Base-by-base conservation (phyloP, 2,329 filamentous ascomycete species). In the Xylaria sp. region DNA sequence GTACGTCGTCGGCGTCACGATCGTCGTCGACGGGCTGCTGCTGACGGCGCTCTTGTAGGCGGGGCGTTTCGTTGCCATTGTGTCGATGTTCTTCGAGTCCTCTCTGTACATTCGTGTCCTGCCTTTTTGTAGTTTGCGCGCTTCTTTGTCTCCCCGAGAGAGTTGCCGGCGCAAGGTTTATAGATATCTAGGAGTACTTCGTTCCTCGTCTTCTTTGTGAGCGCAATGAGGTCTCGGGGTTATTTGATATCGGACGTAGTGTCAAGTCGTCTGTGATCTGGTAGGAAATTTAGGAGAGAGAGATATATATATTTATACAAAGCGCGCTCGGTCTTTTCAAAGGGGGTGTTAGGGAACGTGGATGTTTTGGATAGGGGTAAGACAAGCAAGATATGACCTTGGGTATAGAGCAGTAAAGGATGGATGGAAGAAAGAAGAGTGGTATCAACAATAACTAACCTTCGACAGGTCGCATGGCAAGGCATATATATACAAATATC, bases 1-100 rank as follows among this genome's bases (percentile, higher is more conserved):
- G 81, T 81, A 86, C 29, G 53, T 53, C 6, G n/a, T 66, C 17
- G 61, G 45, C 17, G 61, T n/a, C n/a, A n/a, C n/a, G n/a, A n/a
- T n/a, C n/a, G n/a, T 66, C 22, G 55, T 51, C 17, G 58, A 20
- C 1, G 66, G 31, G n/a, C 68, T 53, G 13, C 66, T 31, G 60
- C 53, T 50, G 27, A 67, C 61, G 63, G 56, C 57, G 31, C 45
- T 50, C 53, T 73, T 75, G 68, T 49, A 69, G 39, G 68, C 68
- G 50, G 75, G 75, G 63, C 76, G 74, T 7, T 75, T 77, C 44
- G 73, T 74, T 33, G 75, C 75, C 75, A 77, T 77, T 69, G 51
- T 73, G 49, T 5, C 29, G 36, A 15, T 38, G 6, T 38, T 65
- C 29, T 38, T 13, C 15, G 17, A 42, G n/a, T 10, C 25, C 29